phyloP scores from a whole-genome alignment of 73 alveolate species.

The Uronychia setigera region DNA sequence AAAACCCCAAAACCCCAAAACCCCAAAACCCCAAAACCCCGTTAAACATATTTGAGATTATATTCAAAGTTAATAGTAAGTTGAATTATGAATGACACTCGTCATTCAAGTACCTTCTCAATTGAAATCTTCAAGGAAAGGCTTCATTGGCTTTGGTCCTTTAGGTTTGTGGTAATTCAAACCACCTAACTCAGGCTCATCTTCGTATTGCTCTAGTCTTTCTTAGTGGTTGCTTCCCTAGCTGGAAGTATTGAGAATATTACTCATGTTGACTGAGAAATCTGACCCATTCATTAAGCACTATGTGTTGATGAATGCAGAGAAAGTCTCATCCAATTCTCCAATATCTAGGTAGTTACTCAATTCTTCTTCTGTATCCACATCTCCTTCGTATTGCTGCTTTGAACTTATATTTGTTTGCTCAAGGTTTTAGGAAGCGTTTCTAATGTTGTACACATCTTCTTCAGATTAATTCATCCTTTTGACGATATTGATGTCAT shows the following conservation, averaged over 20 bases:
- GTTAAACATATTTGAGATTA: too few relatives aligned
- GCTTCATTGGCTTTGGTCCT: too few relatives aligned
- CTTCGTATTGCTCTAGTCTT: too few relatives aligned
- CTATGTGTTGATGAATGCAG: background rate
- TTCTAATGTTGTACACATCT: background rate
- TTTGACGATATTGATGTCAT: background rate
- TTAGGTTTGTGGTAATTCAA: too few relatives aligned
- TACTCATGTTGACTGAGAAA: background rate
- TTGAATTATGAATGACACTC: too few relatives aligned
- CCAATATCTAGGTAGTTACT: background rate
- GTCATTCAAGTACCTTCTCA: too few relatives aligned
- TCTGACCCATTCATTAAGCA: background rate
- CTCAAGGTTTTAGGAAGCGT: background rate
- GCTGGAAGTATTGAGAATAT: background rate
- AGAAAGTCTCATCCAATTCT: background rate
- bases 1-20: too few relatives aligned
- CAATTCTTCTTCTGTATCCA: background rate
- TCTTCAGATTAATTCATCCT: background rate
- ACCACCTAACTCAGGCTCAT: too few relatives aligned
- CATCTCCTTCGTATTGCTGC: background rate
- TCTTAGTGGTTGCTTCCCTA: background rate
- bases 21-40: too few relatives aligned
- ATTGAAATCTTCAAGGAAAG: too few relatives aligned
- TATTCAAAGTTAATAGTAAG: too few relatives aligned
- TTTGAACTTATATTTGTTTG: background rate